Evolutionary conservation across 2,329 filamentous ascomycete species (phyloP).

Genomic region (Ceratocystis diversiconidia): DNA sequence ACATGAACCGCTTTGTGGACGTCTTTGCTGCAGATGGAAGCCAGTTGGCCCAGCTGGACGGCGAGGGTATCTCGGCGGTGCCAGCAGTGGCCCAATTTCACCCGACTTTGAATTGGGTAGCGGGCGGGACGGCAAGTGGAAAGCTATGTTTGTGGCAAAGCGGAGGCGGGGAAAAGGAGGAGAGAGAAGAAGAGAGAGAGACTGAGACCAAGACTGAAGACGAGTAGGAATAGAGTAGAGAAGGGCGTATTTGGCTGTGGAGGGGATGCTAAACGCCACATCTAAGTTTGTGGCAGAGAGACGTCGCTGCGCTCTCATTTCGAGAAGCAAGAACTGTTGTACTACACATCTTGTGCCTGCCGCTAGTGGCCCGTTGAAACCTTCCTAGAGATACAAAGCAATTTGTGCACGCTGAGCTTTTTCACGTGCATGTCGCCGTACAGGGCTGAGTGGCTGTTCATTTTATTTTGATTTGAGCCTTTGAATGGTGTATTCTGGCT

Average conservation of each 20-base stretch:
- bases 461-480: too few species aligned
- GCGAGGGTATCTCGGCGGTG: constrained; percentile 85
- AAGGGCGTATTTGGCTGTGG: neutral
- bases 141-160: constrained; percentile 71
- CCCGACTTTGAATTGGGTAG: constrained; percentile 77
- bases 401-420: too few species aligned
- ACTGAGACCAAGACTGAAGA: neutral
- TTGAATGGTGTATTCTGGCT: too few species aligned
- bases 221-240: neutral
- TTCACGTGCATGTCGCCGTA: too few species aligned
- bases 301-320: too few species aligned
- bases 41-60: constrained; percentile 75
- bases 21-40: constrained; percentile 70
- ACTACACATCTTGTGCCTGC: too few species aligned
- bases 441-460: too few species aligned
- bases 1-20: constrained; percentile 96
- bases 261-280: neutral
- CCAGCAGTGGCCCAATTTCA: constrained; percentile 89
- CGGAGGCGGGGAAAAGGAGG: neutral
- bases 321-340: too few species aligned
- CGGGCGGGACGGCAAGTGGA: constrained; percentile 77
- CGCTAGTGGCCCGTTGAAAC: too few species aligned
- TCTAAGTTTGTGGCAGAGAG: neutral
- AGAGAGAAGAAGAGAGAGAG: neutral
- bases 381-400: too few species aligned